These are phyloP conservation scores for Avicennia marina DNA, from an alignment of 257 asterid genomes.

Conservation along the genomic window DNA sequence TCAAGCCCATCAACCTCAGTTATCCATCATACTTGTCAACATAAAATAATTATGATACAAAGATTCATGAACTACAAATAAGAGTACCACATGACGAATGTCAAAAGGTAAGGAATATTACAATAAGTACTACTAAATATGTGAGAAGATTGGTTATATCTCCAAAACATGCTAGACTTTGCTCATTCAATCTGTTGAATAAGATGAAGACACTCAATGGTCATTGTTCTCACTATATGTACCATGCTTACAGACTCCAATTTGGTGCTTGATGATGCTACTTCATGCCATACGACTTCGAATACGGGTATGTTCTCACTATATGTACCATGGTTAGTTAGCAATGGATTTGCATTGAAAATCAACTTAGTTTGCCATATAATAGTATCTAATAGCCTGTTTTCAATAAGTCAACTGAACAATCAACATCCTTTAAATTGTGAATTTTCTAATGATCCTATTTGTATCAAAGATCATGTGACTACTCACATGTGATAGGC, in stretches of 20 bases:
- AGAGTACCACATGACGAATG: too few species aligned
- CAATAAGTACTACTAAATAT: too few species aligned
- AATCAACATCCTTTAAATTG: neutral
- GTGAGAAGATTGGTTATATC: too few species aligned
- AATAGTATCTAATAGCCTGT: neutral
- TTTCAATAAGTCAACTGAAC: neutral
- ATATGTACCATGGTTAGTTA: too few species aligned
- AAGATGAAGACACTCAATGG: too few species aligned
- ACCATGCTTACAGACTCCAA: neutral
- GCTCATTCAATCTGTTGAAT: too few species aligned
- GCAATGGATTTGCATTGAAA: neutral
- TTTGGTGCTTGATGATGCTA: neutral
- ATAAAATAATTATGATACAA: too few species aligned
- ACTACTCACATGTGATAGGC: neutral
- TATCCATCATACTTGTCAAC: too few species aligned
- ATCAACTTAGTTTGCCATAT: neutral
- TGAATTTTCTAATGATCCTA: neutral
- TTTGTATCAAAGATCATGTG: neutral
- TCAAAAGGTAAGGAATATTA: too few species aligned
- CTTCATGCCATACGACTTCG: neutral
- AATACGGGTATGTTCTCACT: neutral
- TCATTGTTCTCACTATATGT: neutral
- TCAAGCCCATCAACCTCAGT: neutral
- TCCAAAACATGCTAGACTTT: too few species aligned
- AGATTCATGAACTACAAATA: too few species aligned